Evolutionary conservation across 2,329 filamentous ascomycete genomes (phyloP).

Genomic region (Fusarium torulosum): DNA sequence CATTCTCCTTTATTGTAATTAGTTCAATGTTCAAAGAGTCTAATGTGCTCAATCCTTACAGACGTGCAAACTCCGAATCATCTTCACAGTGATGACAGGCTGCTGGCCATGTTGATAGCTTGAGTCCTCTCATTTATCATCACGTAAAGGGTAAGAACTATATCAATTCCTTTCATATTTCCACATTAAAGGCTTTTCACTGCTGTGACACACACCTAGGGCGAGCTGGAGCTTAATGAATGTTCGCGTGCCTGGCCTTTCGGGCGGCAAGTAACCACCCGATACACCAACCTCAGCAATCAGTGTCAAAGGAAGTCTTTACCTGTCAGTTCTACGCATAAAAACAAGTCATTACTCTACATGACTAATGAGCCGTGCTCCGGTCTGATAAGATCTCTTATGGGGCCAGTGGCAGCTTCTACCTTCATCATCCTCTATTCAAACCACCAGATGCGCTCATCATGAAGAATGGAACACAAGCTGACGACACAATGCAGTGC

Average conservation of each 20-base stretch:
- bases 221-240: not conserved
- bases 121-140: not conserved
- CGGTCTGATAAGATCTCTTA: not conserved
- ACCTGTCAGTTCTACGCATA: not conserved
- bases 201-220: conserved; percentile 10
- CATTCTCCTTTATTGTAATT: not conserved
- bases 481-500: conserved; percentile 29
- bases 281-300: conserved; percentile 3
- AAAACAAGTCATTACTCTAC: not conserved
- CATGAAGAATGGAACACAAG: conserved; percentile 9
- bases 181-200: not conserved
- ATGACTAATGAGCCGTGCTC: not conserved
- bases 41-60: conserved; percentile 8
- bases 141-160: not conserved
- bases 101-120: conserved; percentile 14
- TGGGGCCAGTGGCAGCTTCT: conserved; percentile 7
- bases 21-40: not conserved
- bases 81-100: not conserved
- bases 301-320: not conserved
- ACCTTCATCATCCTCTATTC: not conserved
- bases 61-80: not conserved
- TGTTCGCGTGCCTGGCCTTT: conserved; percentile 9
- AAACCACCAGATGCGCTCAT: not conserved
- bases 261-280: conserved; percentile 10
- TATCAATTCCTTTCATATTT: not conserved